Evolutionary conservation across 257 asterid genomes (phyloP).

Genomic region (Scutellaria barbata): DNA sequence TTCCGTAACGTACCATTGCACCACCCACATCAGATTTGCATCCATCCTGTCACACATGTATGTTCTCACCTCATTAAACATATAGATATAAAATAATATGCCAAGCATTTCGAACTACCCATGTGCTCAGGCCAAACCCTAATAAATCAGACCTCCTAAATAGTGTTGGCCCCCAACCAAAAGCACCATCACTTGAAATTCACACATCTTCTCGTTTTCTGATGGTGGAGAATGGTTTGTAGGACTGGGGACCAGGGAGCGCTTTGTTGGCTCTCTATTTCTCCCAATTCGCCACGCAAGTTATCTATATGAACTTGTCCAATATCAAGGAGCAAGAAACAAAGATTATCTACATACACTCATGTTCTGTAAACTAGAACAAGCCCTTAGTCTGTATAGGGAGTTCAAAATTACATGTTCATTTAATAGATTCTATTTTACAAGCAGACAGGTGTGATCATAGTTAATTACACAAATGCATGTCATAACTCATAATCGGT

Average conservation of each 20-base stretch:
- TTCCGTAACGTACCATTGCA: conserved; percentile 35
- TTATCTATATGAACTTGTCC: conserved; percentile 13
- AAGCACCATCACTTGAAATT: conserved; percentile 31
- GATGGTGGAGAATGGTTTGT: conserved; percentile 24
- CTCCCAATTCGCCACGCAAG: conserved; percentile 30
- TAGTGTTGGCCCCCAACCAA: conserved; percentile 24
- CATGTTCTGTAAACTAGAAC: background rate
- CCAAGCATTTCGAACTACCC: conserved; percentile 31
- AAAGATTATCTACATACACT: background rate
- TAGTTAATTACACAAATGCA: background rate
- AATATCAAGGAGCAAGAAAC: background rate
- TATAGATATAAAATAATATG: conserved; percentile 22
- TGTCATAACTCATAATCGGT: conserved; percentile 4
- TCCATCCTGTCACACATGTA: background rate
- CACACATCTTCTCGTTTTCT: background rate
- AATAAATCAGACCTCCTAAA: conserved; percentile 27
- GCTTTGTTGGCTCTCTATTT: background rate
- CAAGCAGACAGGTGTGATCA: conserved; percentile 22
- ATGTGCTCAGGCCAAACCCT: conserved; percentile 36
- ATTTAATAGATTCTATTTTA: background rate
- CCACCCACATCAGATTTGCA: conserved; percentile 20
- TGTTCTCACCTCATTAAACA: conserved; percentile 26
- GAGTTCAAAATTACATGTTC: background rate
- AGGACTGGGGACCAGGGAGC: conserved; percentile 28
- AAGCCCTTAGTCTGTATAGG: background rate